These are phyloP conservation scores for Alternaria brassicae DNA, from an alignment of 2,329 filamentous ascomycete genomes.

Conservation along the genomic window DNA sequence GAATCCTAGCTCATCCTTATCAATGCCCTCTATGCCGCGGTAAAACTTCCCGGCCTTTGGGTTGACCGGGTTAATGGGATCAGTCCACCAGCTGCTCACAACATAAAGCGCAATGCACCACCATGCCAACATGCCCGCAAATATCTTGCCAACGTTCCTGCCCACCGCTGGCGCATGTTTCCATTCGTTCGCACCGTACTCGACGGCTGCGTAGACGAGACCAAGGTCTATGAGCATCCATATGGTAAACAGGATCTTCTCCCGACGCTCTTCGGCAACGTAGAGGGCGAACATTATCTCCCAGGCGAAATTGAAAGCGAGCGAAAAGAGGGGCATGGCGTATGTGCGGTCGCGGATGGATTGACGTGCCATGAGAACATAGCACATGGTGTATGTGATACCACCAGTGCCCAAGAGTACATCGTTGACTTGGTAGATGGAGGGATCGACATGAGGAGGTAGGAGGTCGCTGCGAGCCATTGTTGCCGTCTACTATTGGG, in stretches of 20 bases:
- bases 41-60: slow-evolving; percentile 51
- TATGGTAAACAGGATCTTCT: slow-evolving; percentile 54
- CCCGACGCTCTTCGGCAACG: slow-evolving; percentile 55
- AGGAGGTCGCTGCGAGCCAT: slow-evolving; percentile 15
- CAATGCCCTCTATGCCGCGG: slow-evolving; percentile 49
- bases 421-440: slow-evolving; percentile 16
- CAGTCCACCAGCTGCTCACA: slow-evolving; percentile 58
- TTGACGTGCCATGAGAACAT: slow-evolving; percentile 58
- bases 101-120: slow-evolving; percentile 52
- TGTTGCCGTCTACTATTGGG: not conserved
- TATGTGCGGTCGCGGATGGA: slow-evolving; percentile 58
- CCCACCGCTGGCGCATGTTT: slow-evolving; percentile 53
- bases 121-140: slow-evolving; percentile 48
- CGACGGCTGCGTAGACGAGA: slow-evolving; percentile 58
- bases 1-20: slow-evolving; percentile 60
- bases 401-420: slow-evolving; percentile 24
- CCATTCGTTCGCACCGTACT: slow-evolving; percentile 56
- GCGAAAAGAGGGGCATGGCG: slow-evolving; percentile 58
- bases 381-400: slow-evolving; percentile 38
- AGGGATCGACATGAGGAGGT: slow-evolving; percentile 26
- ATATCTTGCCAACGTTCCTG: slow-evolving; percentile 50
- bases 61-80: slow-evolving; percentile 56
- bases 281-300: slow-evolving; percentile 60
- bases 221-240: slow-evolving; percentile 61
- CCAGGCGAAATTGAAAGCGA: slow-evolving; percentile 61